phyloP scores from a whole-genome alignment of 2,329 filamentous ascomycete species.

The Cercospora zeae-maydis region DNA sequence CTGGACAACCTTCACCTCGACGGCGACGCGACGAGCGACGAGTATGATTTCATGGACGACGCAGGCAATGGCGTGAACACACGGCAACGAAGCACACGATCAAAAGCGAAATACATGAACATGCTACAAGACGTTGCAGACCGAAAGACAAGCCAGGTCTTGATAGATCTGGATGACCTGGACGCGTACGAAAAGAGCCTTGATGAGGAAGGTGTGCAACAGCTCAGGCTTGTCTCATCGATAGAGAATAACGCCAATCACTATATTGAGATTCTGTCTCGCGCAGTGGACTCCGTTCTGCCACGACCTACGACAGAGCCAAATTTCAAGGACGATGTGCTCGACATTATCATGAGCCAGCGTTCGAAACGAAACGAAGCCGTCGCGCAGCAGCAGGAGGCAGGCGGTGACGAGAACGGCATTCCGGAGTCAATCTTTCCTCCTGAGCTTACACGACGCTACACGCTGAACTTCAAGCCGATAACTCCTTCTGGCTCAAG shows the following conservation, averaged over 20 bases:
- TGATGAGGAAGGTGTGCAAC: conserved; percentile 52
- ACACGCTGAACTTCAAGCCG: conserved; percentile 95
- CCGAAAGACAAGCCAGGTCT: conserved; percentile 69
- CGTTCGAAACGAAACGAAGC: conserved; percentile 81
- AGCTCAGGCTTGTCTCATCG: conserved; percentile 69
- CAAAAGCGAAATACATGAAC: conserved; percentile 82
- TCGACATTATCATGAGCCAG: conserved; percentile 94
- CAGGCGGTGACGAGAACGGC: conserved; percentile 48
- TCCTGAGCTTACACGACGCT: conserved; percentile 84
- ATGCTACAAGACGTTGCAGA: conserved; percentile 85
- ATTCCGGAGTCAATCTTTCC: conserved; percentile 77
- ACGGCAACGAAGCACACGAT: conserved; percentile 38
- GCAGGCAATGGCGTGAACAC: conserved; percentile 45
- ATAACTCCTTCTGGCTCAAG: conserved; percentile 68
- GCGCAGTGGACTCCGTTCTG: conserved; percentile 82
- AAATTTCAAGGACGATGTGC: conserved; percentile 94
- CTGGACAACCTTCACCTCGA: conserved; percentile 81
- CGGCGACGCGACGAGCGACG: conserved; percentile 80
- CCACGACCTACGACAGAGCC: conserved; percentile 73
- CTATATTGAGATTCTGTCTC: conserved; percentile 87
- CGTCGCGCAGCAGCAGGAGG: conserved; percentile 49
- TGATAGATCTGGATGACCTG: conserved; percentile 87
- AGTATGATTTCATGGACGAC: conserved; percentile 90
- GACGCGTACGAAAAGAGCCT: conserved; percentile 73
- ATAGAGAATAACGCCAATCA: conserved; percentile 91